Percentiles rank a stretch among this genome's conserved stretches.
Evolutionary conservation across 805 yeast species (phyloP).

Genomic region (Pichia membranifaciens): DNA sequence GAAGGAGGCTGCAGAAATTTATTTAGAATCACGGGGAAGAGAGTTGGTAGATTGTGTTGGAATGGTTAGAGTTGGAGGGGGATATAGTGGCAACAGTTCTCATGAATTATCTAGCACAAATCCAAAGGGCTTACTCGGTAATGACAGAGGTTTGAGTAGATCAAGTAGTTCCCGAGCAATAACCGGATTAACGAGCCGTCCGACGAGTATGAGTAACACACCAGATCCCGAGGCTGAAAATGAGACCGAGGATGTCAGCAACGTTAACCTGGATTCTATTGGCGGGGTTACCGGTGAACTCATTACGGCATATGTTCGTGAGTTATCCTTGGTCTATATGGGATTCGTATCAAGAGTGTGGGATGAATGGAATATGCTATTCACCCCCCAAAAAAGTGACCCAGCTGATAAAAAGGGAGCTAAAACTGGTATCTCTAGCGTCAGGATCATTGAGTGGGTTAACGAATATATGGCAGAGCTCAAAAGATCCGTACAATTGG

Average conservation of each 20-base stretch:
- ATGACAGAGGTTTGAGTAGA: constrained; percentile 3
- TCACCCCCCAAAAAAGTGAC: not conserved
- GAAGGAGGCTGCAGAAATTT: constrained; percentile 43
- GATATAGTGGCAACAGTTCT: constrained; percentile 35
- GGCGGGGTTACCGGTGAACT: constrained; percentile 4
- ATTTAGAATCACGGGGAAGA: constrained; percentile 42
- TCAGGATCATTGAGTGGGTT: constrained; percentile 66
- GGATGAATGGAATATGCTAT: constrained; percentile 9
- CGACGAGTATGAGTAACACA: not conserved
- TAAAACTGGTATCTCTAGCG: constrained; percentile 8
- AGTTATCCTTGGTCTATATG: constrained; percentile 12
- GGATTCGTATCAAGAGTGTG: constrained; percentile 8
- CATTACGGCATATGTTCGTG: constrained; percentile 10
- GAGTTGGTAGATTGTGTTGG: constrained; percentile 43
- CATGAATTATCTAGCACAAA: not conserved
- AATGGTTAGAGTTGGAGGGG: constrained; percentile 51
- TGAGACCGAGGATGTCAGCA: not conserved
- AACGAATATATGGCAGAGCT: constrained; percentile 57
- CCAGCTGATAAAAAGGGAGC: not conserved
- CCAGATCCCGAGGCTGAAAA: not conserved
- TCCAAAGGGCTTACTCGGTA: not conserved
- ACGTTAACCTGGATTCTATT: not conserved
- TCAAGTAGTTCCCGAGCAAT: constrained; percentile 4
- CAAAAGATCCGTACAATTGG: constrained; percentile 55
- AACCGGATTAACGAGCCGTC: constrained; percentile 1